These are phyloP conservation scores for Cyclostephanos tholiformis DNA, from an alignment of 108 stramenopile species.

Conservation along the genomic window DNA sequence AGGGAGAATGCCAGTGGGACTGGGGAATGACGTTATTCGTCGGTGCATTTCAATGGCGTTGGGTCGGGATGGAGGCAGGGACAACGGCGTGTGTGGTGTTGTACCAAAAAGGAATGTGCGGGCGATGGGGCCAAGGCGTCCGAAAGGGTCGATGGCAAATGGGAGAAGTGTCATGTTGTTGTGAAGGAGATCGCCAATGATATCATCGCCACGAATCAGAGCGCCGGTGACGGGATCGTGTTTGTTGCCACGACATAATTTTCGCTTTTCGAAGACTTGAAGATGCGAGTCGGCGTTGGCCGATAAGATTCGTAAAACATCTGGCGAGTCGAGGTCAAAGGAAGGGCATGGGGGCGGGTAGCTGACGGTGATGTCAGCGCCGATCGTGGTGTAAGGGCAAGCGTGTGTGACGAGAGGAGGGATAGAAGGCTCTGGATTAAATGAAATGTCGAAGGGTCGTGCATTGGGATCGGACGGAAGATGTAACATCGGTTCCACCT, in stretches of 20 bases:
- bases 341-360: background rate
- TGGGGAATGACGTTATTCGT: too few relatives aligned
- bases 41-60: too few relatives aligned
- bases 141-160: background rate
- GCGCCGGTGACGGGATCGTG: background rate
- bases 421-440: background rate
- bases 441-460: too few relatives aligned
- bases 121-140: background rate
- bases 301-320: background rate
- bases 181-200: background rate
- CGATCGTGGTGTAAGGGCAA: background rate
- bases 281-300: constrained; percentile 14
- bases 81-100: too few relatives aligned
- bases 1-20: too few relatives aligned
- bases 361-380: background rate
- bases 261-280: background rate
- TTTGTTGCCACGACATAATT: background rate
- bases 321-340: background rate
- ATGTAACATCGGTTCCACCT: too few relatives aligned
- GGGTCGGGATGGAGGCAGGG: too few relatives aligned
- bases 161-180: constrained; percentile 4
- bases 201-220: background rate
- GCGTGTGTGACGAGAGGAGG: background rate
- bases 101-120: constrained; percentile 8
- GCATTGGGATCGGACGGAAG: too few relatives aligned